phyloP scores from a whole-genome alignment of 139 green algal species.

The Chlamydomonas urium region DNA sequence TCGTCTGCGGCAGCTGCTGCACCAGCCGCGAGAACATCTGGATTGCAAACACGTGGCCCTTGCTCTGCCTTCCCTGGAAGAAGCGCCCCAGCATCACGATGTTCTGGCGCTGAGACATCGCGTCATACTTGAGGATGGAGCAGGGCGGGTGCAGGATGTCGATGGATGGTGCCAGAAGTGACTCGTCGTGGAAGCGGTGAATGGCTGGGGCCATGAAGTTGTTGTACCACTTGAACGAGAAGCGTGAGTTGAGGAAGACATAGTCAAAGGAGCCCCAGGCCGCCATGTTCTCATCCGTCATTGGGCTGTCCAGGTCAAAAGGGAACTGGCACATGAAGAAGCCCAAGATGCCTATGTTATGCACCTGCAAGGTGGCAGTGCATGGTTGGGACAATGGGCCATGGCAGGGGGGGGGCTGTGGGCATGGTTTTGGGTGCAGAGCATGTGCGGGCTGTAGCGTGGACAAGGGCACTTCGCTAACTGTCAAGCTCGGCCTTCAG shows the following conservation, averaged over 20 bases:
- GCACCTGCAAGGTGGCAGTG: background rate
- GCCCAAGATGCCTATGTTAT: slow-evolving; percentile 7
- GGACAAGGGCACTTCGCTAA: too few species aligned
- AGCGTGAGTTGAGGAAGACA: slow-evolving; percentile 8
- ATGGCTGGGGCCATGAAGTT: background rate
- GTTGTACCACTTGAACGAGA: slow-evolving; percentile 11
- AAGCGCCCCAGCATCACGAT: slow-evolving; percentile 14
- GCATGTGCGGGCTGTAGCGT: too few species aligned
- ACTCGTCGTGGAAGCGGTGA: background rate
- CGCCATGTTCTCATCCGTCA: background rate
- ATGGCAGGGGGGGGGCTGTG: too few species aligned
- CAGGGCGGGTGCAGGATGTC: background rate
- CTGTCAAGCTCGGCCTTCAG: too few species aligned
- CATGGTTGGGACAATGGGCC: too few species aligned
- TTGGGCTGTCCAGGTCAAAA: background rate
- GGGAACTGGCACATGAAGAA: slow-evolving; percentile 23
- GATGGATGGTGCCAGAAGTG: background rate
- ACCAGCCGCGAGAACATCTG: background rate
- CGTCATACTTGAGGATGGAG: background rate
- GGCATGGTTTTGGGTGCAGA: too few species aligned
- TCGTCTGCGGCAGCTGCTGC: background rate
- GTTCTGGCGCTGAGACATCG: background rate
- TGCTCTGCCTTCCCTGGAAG: slow-evolving; percentile 16
- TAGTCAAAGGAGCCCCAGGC: background rate
- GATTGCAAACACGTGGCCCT: slow-evolving; percentile 1